Conservation (phyloP, 768 basidiomycete genomes). For the Mycena galericulata region DNA sequence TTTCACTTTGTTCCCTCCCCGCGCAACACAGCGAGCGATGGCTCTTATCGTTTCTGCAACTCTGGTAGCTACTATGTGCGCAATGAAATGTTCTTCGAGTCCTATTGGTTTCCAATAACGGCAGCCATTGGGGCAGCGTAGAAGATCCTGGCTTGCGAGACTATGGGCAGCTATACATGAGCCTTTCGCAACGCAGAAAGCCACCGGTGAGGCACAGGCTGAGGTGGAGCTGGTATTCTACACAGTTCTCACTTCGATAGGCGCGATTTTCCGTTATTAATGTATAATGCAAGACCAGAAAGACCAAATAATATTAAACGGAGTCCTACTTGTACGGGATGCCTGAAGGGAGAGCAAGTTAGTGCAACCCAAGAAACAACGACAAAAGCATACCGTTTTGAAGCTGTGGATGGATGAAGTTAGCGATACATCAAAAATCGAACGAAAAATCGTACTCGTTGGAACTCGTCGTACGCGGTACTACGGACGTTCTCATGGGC, state of each 20-base stretch:
- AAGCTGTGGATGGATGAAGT: conserved; percentile 39
- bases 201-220: too few species aligned
- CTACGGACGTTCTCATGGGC: conserved; percentile 96
- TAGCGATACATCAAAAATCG: background rate
- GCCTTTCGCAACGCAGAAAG: too few species aligned
- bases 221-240: too few species aligned
- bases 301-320: background rate
- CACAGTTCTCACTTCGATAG: background rate
- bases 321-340: conserved; percentile 53
- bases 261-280: background rate
- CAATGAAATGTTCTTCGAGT: too few species aligned
- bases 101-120: too few species aligned
- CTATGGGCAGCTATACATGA: too few species aligned
- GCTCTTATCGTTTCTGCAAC: too few species aligned
- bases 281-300: background rate
- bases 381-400: conserved; percentile 51
- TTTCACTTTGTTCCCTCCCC: too few species aligned
- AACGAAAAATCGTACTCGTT: conserved; percentile 67
- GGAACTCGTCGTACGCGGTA: conserved; percentile 96
- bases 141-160: too few species aligned
- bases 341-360: conserved; percentile 29
- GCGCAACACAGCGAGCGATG: too few species aligned
- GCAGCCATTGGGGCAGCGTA: too few species aligned
- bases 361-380: conserved; percentile 2
- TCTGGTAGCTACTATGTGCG: too few species aligned